These are phyloP conservation scores for Aureobasidium sp. DNA, from an alignment of 2,329 filamentous ascomycete species.

Conservation along the genomic window DNA sequence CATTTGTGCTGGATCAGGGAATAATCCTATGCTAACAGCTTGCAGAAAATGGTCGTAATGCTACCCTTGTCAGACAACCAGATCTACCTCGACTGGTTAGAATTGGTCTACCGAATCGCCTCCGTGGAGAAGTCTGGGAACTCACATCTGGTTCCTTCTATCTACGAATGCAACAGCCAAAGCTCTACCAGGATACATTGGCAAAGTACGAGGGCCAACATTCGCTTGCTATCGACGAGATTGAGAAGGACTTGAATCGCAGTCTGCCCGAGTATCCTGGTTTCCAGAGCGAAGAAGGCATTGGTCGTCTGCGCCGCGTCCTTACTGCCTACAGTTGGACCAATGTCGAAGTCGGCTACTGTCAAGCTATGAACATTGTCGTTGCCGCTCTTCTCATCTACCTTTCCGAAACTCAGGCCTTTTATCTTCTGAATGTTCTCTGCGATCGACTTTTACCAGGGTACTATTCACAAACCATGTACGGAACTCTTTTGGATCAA, in stretches of 20 bases:
- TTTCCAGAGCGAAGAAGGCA: conserved; percentile 93
- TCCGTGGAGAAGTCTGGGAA: conserved; percentile 95
- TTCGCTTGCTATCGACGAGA: conserved; percentile 95
- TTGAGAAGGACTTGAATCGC: conserved; percentile 95
- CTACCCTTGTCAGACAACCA: conserved; percentile 85
- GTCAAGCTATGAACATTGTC: conserved; percentile 99
- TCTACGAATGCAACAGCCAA: conserved; percentile 77
- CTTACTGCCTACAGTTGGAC: conserved; percentile 97
- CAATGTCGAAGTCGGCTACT: conserved; percentile 92
- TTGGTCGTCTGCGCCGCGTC: conserved; percentile 79
- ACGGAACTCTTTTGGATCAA: conserved; percentile 92
- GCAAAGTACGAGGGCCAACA: conserved; percentile 76
- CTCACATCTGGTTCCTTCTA: conserved; percentile 87
- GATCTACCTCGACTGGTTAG: conserved; percentile 97
- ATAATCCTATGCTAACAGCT: not conserved
- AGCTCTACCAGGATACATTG: conserved; percentile 75
- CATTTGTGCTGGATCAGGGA: not conserved
- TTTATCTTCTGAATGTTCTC: conserved; percentile 83
- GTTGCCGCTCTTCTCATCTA: conserved; percentile 97
- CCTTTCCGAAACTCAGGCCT: conserved; percentile 93
- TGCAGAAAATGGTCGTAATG: conserved; percentile 85
- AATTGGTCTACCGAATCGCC: conserved; percentile 85
- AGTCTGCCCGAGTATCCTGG: conserved; percentile 95
- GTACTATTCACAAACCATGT: conserved; percentile 99
- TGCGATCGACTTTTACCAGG: conserved; percentile 91